phyloP scores from a whole-genome alignment of 495 filamentous ascomycete genomes.

The Xylaria intraflava region DNA sequence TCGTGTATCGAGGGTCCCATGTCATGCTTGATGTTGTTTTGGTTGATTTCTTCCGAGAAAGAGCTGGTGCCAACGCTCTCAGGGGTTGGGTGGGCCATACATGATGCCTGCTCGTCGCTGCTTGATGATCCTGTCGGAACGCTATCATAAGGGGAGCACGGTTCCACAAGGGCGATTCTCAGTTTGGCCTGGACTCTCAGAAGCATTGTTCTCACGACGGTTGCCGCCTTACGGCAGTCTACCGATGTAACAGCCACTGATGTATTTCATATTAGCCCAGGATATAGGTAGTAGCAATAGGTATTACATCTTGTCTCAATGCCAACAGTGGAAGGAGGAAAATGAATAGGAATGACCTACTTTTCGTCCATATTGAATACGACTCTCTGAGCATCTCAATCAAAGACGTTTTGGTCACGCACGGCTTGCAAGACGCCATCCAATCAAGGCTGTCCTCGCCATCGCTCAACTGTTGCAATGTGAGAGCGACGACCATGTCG shows the following conservation, averaged over 20 bases:
- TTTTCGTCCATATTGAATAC: constrained; percentile 25
- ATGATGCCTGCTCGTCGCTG: constrained; percentile 8
- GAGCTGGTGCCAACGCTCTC: constrained; percentile 6
- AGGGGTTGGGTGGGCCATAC: constrained; percentile 3
- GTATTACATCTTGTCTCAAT: too few species aligned
- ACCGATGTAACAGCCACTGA: constrained; percentile 10
- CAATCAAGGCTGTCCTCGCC: constrained; percentile 21
- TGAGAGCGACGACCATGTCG: constrained; percentile 40
- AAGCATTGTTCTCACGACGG: constrained; percentile 22
- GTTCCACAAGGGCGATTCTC: not conserved
- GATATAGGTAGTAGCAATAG: not conserved
- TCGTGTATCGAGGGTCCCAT: constrained; percentile 5
- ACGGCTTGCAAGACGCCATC: constrained; percentile 17
- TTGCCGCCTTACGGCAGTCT: constrained; percentile 20
- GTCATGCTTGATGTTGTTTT: not conserved
- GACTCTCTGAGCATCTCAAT: constrained; percentile 22
- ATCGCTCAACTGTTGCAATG: constrained; percentile 30
- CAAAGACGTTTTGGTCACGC: constrained; percentile 24
- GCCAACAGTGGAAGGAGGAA: not conserved
- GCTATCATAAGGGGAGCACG: not conserved
- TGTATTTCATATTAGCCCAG: not conserved
- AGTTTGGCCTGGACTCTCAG: constrained; percentile 17
- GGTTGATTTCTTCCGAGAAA: constrained; percentile 7
- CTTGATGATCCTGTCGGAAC: not conserved
- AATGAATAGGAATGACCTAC: constrained; percentile 9